Evolutionary conservation across 2,329 filamentous ascomycete genomes (phyloP), one percentile per base, ranked within the genome.

Genomic region (Colletotrichum tanaceti): DNA sequence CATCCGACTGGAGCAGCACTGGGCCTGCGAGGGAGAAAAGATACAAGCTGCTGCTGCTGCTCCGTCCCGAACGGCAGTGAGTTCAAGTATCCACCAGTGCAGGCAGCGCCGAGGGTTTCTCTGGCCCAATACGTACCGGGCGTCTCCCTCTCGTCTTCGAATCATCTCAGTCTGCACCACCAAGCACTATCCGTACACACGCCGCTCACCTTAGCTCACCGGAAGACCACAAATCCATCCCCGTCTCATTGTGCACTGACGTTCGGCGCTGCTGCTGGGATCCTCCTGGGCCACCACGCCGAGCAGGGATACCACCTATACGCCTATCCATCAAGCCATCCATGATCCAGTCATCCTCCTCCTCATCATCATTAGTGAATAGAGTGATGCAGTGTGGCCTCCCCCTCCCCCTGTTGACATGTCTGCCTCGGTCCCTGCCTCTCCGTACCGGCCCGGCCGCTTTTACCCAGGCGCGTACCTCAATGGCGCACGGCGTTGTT

Each of bases 151-250:
- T 41, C 16, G 44, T 44, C 49, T 61, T 41, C 53, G 2, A 32
- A 32, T 32, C 28, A 32, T 9, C 28, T 32, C 28, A 32, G 28
- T 32, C 39, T 32, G 16, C 47, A 16, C 22, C 24, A 16, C 47
- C 47, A 16, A 13, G 20, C 24, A 28, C 47, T 22, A 28, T n/a
- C n/a, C n/a, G n/a, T n/a, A n/a, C n/a, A n/a, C n/a, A n/a, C 4
- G 20, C 28, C 32, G 39, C 44, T 46, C 38, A 68, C 65, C 54
- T 68, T 68, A 68, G 65, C 61, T 68, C 65, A 65, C 65, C 65
- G 65, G 65, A 68, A 65, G 47, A 58, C 59, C 39, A 58, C 44
- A 58, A 58, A 32, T 53, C 24, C 47, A 44, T 68, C 54, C 65
- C 54, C 53, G 52, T 54, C 65, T 28, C 43, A 18, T 50, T 57